phyloP scores from a whole-genome alignment of 2,329 filamentous ascomycete genomes.

The Eurotiales sp. region DNA sequence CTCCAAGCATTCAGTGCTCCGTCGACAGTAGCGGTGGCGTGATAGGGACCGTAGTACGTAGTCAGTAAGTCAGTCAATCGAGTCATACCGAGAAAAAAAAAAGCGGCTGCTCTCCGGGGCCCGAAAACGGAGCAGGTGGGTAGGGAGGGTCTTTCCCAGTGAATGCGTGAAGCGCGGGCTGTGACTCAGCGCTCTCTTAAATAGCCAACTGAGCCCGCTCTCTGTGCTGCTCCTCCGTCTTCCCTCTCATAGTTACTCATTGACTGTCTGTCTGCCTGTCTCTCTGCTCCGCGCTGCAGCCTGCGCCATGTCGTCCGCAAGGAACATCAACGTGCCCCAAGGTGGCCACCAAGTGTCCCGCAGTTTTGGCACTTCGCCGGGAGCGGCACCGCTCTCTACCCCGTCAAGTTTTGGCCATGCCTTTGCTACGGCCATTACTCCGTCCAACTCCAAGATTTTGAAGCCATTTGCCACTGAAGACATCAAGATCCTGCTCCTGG shows the following conservation, averaged over 20 bases:
- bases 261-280: not conserved
- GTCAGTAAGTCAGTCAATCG: no score
- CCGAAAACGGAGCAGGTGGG: constrained; percentile 16
- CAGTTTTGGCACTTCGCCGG: constrained; percentile 64
- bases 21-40: no score
- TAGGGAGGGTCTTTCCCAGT: not conserved
- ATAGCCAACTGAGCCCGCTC: not conserved
- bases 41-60: no score
- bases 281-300: not conserved
- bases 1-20: no score
- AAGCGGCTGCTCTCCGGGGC: constrained; percentile 15
- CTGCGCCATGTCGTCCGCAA: constrained; percentile 26
- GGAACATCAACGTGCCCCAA: constrained; percentile 29
- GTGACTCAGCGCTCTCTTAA: constrained; percentile 2
- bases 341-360: constrained; percentile 49
- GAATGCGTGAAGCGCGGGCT: not conserved
- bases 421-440: constrained; percentile 23
- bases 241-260: not conserved
- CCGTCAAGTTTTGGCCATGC: constrained; percentile 58
- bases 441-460: constrained; percentile 63
- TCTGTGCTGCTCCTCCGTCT: not conserved
- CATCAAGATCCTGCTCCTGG: constrained; percentile 91
- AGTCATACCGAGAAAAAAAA: constrained; percentile 16
- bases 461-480: constrained; percentile 96
- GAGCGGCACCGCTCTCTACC: constrained; percentile 69